A percentile compares a stretch with the other conserved stretches of the same genome.
These are phyloP conservation scores for Cryphonectria nitschkei DNA, from an alignment of 2,329 filamentous ascomycete species.

Conservation along the genomic window DNA sequence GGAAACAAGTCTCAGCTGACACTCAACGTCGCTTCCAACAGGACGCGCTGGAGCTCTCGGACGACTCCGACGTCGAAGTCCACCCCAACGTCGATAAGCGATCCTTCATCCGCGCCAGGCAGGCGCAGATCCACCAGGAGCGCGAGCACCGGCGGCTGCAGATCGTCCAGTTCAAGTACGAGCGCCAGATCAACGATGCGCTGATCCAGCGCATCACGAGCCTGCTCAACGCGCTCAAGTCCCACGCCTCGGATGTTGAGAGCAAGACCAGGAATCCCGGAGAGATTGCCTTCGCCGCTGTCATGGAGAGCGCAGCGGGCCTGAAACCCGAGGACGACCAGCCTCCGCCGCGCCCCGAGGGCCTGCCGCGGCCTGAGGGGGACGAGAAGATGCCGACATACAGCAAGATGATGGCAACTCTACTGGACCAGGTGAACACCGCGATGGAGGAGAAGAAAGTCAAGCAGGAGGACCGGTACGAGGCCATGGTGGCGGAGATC, in stretches of 20 bases:
- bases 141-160: slow-evolving; percentile 82
- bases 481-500: slow-evolving; percentile 78
- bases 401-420: slow-evolving; percentile 96
- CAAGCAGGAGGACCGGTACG: slow-evolving; percentile 66
- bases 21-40: slow-evolving; percentile 48
- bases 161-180: slow-evolving; percentile 91
- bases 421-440: slow-evolving; percentile 90
- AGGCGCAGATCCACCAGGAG: slow-evolving; percentile 94
- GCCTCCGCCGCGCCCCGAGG: slow-evolving; percentile 74
- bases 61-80: slow-evolving; percentile 97
- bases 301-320: slow-evolving; percentile 76
- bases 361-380: slow-evolving; percentile 72
- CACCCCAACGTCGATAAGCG: slow-evolving; percentile 98
- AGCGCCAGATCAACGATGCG: slow-evolving; percentile 89
- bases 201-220: slow-evolving; percentile 81
- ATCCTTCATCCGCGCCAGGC: slow-evolving; percentile 98
- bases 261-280: slow-evolving; percentile 64
- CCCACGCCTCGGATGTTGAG: slow-evolving; percentile 70
- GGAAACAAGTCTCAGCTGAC: slow-evolving; percentile 48
- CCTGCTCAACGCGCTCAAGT: slow-evolving; percentile 74
- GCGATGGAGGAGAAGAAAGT: slow-evolving; percentile 77
- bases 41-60: slow-evolving; percentile 93
- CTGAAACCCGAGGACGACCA: slow-evolving; percentile 73
- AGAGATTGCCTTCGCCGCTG: slow-evolving; percentile 83
- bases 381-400: slow-evolving; percentile 75